Conservation (phyloP, 768 basidiomycete genomes). For the Coprinopsis sp. region DNA sequence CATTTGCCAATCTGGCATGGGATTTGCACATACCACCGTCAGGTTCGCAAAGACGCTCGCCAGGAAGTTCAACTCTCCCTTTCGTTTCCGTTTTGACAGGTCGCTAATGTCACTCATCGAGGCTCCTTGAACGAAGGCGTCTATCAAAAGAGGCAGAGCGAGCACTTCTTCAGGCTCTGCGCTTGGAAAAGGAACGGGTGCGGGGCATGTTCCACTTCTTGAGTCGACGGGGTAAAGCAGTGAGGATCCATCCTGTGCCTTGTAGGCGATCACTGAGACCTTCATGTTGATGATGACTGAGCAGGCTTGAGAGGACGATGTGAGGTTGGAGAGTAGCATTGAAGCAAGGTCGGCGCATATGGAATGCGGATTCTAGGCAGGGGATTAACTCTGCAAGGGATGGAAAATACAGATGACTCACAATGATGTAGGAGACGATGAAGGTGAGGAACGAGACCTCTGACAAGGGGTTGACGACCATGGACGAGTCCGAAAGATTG, state of each 20-base stretch:
- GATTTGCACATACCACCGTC: constrained; percentile 53
- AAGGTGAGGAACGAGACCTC: constrained; percentile 75
- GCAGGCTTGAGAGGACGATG: constrained; percentile 67
- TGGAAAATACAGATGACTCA: constrained; percentile 35
- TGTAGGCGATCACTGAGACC: constrained; percentile 55
- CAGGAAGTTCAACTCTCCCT: constrained; percentile 85
- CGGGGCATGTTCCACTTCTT: constrained; percentile 71
- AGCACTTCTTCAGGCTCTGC: constrained; percentile 47
- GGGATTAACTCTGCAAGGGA: constrained; percentile 3
- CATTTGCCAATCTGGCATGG: neutral
- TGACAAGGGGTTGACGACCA: constrained; percentile 60
- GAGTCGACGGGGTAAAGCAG: constrained; percentile 69
- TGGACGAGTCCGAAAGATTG: constrained; percentile 84
- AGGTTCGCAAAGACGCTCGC: constrained; percentile 94
- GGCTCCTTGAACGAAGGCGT: constrained; percentile 82
- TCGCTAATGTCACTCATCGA: constrained; percentile 46
- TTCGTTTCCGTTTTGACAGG: constrained; percentile 47
- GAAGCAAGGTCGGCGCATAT: constrained; percentile 90
- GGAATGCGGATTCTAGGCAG: constrained; percentile 74
- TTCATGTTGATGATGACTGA: constrained; percentile 58
- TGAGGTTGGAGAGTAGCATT: constrained; percentile 97
- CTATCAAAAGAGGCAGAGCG: constrained; percentile 79
- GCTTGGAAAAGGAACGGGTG: constrained; percentile 67
- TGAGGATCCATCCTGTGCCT: constrained; percentile 35
- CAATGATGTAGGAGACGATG: constrained; percentile 85